A percentile compares a stretch with the other conserved stretches of the same genome.
Conservation (phyloP, 805 yeast species). For the Naumovozyma dairenensis region DNA sequence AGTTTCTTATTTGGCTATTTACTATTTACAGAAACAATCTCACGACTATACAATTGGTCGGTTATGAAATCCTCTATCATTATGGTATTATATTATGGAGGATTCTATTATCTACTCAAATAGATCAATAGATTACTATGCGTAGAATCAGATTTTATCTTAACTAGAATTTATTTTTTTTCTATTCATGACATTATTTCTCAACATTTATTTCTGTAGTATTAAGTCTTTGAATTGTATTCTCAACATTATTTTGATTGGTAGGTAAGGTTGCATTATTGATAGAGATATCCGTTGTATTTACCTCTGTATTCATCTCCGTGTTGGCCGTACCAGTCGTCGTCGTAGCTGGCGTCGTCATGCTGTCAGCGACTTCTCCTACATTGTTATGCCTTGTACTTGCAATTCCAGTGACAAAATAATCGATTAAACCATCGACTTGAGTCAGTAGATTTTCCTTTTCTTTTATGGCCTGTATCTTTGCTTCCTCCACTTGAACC, state of each 20-base stretch:
- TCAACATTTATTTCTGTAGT: no score
- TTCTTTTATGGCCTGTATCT: slow-evolving; percentile 45
- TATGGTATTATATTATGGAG: neutral
- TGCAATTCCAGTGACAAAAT: slow-evolving; percentile 32
- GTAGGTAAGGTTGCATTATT: no score
- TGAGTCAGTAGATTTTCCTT: slow-evolving; percentile 53
- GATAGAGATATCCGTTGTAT: no score
- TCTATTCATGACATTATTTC: no score
- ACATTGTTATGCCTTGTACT: slow-evolving; percentile 21
- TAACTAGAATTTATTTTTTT: neutral
- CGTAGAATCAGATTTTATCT: neutral
- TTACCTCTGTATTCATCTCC: no score
- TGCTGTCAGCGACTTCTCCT: no score
- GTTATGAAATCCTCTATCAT: slow-evolving; percentile 2
- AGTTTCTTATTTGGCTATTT: slow-evolving; percentile 15
- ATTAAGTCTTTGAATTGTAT: no score
- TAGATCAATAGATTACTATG: no score
- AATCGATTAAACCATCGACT: slow-evolving; percentile 57
- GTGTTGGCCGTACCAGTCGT: no score
- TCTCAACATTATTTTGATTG: no score
- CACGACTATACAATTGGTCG: slow-evolving; percentile 9
- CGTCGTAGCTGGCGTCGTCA: no score
- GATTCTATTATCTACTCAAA: no score
- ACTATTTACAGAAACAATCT: slow-evolving; percentile 8
- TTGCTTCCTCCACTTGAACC: slow-evolving; percentile 46